These are phyloP conservation scores for Ophioceras dolichostomum DNA, from an alignment of 2,329 filamentous ascomycete species.

Conservation along the genomic window DNA sequence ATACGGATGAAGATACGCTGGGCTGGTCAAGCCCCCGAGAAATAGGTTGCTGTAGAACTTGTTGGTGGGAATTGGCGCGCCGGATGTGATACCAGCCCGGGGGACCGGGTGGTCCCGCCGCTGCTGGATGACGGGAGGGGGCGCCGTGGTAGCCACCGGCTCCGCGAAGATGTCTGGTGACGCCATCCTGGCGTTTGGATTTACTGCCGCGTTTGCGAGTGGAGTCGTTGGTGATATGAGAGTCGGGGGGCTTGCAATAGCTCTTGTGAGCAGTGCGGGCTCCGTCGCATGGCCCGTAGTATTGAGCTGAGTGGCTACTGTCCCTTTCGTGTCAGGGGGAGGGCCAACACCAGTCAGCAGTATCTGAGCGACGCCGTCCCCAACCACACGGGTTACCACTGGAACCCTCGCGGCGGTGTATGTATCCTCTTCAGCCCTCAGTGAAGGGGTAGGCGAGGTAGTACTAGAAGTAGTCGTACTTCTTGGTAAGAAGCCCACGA, in stretches of 20 bases:
- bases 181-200: constrained; percentile 2
- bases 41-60: constrained; percentile 78
- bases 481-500: not conserved
- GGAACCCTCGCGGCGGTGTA: too few relatives aligned
- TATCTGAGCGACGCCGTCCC: not conserved
- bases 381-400: not conserved
- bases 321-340: not conserved
- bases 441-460: too few relatives aligned
- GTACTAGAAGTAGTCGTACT: not conserved
- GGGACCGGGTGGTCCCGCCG: constrained; percentile 46
- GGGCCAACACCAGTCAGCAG: not conserved
- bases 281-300: constrained; percentile 1
- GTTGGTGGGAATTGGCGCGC: constrained; percentile 54
- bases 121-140: constrained; percentile 32
- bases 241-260: constrained; percentile 7
- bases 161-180: constrained; percentile 39
- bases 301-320: not conserved
- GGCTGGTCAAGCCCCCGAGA: constrained; percentile 56
- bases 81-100: constrained; percentile 33
- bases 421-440: not conserved
- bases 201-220: constrained; percentile 5
- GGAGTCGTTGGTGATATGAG: constrained; percentile 13
- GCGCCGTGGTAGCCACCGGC: constrained; percentile 40
- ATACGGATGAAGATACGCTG: constrained; percentile 68
- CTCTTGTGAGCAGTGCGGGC: not conserved